These are phyloP conservation scores for Arabis alpina DNA, from an alignment of 345 rosid genomes.

Conservation along the genomic window DNA sequence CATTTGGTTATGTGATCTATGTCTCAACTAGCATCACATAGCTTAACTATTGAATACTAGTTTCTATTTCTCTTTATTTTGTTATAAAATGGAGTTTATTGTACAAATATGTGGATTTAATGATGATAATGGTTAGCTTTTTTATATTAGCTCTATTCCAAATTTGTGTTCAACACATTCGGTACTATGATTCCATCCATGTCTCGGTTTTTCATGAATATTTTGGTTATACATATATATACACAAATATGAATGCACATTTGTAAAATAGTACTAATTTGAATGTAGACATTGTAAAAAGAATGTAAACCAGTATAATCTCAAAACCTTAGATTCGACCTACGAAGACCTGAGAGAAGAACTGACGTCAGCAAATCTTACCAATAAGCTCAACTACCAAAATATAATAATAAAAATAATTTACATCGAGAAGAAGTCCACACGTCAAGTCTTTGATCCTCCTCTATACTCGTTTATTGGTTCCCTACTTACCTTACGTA, in stretches of 20 bases:
- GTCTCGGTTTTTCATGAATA: neutral
- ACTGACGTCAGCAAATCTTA: constrained; percentile 40
- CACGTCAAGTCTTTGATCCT: constrained; percentile 30
- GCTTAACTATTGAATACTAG: neutral
- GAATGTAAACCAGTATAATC: neutral
- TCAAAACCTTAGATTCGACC: constrained; percentile 25
- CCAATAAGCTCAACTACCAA: constrained; percentile 22
- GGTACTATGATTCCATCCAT: neutral
- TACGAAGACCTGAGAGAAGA: constrained; percentile 22
- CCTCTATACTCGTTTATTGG: constrained; percentile 5
- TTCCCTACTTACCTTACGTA: neutral
- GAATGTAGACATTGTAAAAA: neutral
- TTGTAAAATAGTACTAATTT: constrained; percentile 7
- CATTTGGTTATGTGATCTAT: neutral
- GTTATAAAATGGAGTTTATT: constrained; percentile 8
- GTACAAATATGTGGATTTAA: constrained; percentile 30
- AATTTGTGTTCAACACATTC: constrained; percentile 3
- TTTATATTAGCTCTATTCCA: constrained; percentile 9
- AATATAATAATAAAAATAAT: constrained; percentile 13
- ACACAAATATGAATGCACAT: constrained; percentile 4
- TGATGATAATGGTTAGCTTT: constrained; percentile 23
- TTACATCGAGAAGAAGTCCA: neutral
- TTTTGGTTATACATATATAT: neutral
- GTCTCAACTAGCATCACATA: too few species aligned
- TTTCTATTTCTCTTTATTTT: neutral